Percentiles rank a stretch among this genome's conserved stretches.
Conservation (phyloP, 139 green algal genomes). For the Volvox africanus region DNA sequence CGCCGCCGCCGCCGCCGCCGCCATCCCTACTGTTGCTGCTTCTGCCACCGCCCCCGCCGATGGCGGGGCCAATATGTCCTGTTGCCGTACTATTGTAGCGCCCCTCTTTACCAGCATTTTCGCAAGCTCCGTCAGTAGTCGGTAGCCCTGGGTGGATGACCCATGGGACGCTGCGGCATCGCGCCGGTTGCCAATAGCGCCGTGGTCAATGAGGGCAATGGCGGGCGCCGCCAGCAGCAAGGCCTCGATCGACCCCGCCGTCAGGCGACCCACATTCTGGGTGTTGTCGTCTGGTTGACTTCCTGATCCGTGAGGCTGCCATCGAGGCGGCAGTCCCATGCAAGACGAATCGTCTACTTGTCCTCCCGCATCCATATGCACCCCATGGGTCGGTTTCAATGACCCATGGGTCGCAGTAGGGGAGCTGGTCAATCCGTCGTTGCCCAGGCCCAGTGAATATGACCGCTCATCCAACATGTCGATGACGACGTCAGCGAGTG, state of each 20-base stretch:
- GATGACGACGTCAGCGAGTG: conserved; percentile 11
- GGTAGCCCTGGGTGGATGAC: conserved; percentile 3
- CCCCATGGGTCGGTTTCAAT: not conserved
- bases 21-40: not conserved
- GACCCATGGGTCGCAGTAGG: not conserved
- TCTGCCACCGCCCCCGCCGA: not conserved
- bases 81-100: not conserved
- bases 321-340: not conserved
- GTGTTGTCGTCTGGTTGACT: not conserved
- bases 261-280: not conserved
- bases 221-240: not conserved
- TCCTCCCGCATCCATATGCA: not conserved
- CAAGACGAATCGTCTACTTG: not conserved
- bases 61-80: not conserved
- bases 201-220: not conserved
- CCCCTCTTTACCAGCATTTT: not conserved
- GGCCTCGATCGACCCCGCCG: not conserved
- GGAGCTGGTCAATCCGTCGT: not conserved
- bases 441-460: no score
- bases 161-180: not conserved
- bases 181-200: not conserved
- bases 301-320: not conserved
- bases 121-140: not conserved
- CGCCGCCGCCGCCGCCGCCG: not conserved
- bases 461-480: conserved; percentile 10